These are phyloP conservation scores for Colletotrichum orchidophilum DNA, from an alignment of 2,329 filamentous ascomycete species.

Conservation along the genomic window DNA sequence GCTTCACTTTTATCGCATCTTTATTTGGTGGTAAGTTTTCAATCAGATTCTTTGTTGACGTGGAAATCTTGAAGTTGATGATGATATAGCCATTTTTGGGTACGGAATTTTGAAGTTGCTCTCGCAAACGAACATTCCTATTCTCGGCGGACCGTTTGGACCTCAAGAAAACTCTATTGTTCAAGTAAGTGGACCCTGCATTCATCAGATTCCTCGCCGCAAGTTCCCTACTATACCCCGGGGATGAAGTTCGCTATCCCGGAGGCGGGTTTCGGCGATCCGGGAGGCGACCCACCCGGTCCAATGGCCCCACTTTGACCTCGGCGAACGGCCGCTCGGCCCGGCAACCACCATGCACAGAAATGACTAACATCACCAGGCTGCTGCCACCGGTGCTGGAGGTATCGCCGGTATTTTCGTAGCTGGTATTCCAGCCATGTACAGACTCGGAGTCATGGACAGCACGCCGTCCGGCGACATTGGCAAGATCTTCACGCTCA, in stretches of 20 bases:
- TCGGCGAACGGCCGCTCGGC: too few species aligned
- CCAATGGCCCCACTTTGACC: too few species aligned
- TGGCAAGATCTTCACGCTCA: constrained; percentile 66
- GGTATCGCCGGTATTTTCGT: constrained; percentile 67
- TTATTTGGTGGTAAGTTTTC: constrained; percentile 47
- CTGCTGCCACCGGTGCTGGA: constrained; percentile 67
- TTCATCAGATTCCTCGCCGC: too few species aligned
- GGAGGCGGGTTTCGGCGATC: too few species aligned
- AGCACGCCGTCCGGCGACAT: constrained; percentile 64
- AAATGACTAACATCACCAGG: constrained; percentile 48
- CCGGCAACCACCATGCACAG: rapidly evolving
- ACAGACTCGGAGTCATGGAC: constrained; percentile 61
- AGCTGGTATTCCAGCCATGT: constrained; percentile 68
- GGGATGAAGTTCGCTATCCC: too few species aligned
- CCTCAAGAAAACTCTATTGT: constrained; percentile 62
- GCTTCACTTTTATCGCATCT: constrained; percentile 58
- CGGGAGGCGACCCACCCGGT: too few species aligned
- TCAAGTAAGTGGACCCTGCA: neutral
- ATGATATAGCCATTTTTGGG: constrained; percentile 61
- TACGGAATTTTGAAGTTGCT: constrained; percentile 66
- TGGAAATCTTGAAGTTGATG: neutral
- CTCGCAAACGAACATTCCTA: constrained; percentile 58
- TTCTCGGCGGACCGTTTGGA: constrained; percentile 64
- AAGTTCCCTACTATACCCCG: too few species aligned
- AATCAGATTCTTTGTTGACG: rapidly evolving